phyloP scores from a whole-genome alignment of 306 rosid genomes.

The Carpinus fangiana region DNA sequence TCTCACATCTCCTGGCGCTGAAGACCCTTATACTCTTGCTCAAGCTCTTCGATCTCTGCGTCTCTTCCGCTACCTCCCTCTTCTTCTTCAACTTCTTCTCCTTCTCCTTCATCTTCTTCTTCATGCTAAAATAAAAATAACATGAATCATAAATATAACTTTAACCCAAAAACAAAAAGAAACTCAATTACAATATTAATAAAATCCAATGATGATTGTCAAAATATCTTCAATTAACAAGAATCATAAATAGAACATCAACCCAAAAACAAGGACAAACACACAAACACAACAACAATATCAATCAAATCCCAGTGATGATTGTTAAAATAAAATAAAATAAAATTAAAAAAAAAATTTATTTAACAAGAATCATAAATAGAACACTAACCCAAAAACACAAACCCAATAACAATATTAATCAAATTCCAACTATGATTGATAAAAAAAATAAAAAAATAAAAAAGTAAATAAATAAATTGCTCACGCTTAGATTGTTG shows the following conservation, averaged over 20 bases:
- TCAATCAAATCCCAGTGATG: not conserved
- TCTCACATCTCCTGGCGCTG: conserved; percentile 76
- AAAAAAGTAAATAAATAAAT: too few species aligned
- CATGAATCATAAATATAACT: conserved; percentile 10
- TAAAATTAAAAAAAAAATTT: too few species aligned
- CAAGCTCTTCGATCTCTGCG: conserved; percentile 81
- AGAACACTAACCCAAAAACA: not conserved
- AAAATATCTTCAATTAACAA: conserved; percentile 6
- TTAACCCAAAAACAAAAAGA: not conserved
- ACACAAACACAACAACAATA: not conserved
- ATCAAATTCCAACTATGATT: not conserved
- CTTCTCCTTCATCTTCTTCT: conserved; percentile 29
- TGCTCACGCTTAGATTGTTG: conserved; percentile 27
- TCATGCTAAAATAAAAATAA: conserved; percentile 33
- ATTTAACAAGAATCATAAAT: conserved; percentile 16
- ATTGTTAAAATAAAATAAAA: too few species aligned
- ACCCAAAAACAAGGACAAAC: too few species aligned
- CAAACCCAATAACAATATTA: not conserved
- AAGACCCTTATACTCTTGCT: conserved; percentile 69
- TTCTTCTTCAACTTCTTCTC: conserved; percentile 32
- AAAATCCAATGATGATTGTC: not conserved
- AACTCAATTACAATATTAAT: not conserved
- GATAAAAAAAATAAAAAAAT: too few species aligned
- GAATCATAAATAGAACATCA: not conserved
- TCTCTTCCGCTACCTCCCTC: conserved; percentile 23